These are phyloP conservation scores for Closterium sp. DNA, from an alignment of 139 green algal species.

Conservation along the genomic window DNA sequence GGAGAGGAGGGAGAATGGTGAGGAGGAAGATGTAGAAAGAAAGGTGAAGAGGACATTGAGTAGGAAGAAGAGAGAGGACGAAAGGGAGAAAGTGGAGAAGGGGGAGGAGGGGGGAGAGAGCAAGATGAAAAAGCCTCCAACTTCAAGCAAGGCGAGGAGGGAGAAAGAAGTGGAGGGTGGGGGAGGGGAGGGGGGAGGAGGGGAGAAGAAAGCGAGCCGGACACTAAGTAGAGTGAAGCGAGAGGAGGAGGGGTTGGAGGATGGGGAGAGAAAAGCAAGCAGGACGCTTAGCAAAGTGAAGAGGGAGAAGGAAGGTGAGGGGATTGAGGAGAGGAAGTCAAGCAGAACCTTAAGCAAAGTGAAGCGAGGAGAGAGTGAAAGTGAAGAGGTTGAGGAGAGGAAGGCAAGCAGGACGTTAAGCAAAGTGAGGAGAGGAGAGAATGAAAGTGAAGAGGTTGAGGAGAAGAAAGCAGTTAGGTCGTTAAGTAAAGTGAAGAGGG, in stretches of 20 bases:
- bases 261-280: neutral
- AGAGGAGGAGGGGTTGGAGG: no score
- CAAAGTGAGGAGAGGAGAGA: neutral
- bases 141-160: neutral
- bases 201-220: no score
- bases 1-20: neutral
- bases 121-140: neutral
- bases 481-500: neutral
- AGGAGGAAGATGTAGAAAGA: neutral
- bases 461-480: neutral
- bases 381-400: neutral
- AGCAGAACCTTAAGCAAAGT: neutral
- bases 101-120: neutral
- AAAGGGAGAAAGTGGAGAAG: neutral
- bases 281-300: neutral
- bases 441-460: neutral
- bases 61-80: neutral
- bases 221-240: no score
- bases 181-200: neutral
- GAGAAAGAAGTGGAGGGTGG: neutral
- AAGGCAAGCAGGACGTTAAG: neutral
- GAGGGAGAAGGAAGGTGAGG: neutral
- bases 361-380: neutral
- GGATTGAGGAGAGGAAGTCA: neutral
- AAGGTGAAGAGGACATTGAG: neutral